Conservation (phyloP, 2,329 filamentous ascomycete genomes). For the Reticulascus tulasneorum region DNA sequence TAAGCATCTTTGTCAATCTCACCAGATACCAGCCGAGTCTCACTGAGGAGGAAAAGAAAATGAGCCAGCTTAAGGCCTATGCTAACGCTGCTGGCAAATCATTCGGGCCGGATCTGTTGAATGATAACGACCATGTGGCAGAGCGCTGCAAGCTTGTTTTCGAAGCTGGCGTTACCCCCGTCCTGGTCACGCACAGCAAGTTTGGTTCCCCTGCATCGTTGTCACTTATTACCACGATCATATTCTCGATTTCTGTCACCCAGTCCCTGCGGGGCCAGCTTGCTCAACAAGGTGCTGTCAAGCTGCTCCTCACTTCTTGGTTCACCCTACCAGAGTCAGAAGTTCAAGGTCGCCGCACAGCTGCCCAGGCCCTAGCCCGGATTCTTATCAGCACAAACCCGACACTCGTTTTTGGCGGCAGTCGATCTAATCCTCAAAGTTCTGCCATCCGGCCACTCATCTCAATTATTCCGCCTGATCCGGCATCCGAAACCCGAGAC, state of each 20-base stretch:
- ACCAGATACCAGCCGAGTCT: constrained; percentile 74
- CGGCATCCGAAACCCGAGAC: constrained; percentile 62
- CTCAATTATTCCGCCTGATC: constrained; percentile 66
- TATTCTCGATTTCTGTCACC: constrained; percentile 74
- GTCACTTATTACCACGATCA: constrained; percentile 68
- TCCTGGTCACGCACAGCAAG: constrained; percentile 73
- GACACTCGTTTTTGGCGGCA: constrained; percentile 74
- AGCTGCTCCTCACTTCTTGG: constrained; percentile 72
- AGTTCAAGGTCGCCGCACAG: constrained; percentile 46
- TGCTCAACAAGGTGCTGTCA: constrained; percentile 90
- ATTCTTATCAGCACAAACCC: constrained; percentile 87
- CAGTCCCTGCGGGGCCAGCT: constrained; percentile 71
- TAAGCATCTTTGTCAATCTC: constrained; percentile 83
- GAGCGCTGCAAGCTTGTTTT: constrained; percentile 75
- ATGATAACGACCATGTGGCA: constrained; percentile 72
- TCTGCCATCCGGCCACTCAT: constrained; percentile 81
- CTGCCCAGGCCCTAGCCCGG: constrained; percentile 77
- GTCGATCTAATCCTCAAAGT: constrained; percentile 67
- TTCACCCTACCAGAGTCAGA: constrained; percentile 54
- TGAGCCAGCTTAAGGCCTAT: constrained; percentile 89
- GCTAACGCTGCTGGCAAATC: constrained; percentile 75
- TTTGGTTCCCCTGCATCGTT: constrained; percentile 67
- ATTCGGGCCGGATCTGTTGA: constrained; percentile 60
- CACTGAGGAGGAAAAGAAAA: constrained; percentile 87
- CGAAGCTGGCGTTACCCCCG: constrained; percentile 70